Conservation (phyloP, 2,329 filamentous ascomycete genomes). For the Phialocephala subalpina region DNA sequence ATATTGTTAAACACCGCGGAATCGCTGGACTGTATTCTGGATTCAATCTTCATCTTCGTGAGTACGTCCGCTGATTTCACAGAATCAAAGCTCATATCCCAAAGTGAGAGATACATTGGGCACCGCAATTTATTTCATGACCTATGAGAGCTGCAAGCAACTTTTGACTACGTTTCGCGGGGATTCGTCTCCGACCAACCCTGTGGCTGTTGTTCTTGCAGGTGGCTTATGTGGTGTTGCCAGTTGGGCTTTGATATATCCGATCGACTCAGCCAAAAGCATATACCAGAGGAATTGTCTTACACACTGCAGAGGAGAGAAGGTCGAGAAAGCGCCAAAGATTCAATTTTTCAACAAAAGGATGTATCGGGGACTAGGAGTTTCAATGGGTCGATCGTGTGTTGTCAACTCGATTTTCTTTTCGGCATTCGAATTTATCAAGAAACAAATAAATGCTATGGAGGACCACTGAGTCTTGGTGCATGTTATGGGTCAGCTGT, state of each 20-base stretch:
- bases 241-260: conserved; percentile 72
- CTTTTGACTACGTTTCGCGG: conserved; percentile 77
- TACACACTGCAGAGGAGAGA: conserved; percentile 71
- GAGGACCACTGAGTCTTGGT: conserved; percentile 38
- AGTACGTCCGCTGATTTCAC: conserved; percentile 46
- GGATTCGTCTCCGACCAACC: conserved; percentile 77
- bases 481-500: conserved; percentile 15
- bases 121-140: conserved; percentile 87
- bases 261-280: conserved; percentile 84
- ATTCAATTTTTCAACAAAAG: conserved; percentile 80
- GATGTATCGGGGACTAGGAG: conserved; percentile 84
- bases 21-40: conserved; percentile 80
- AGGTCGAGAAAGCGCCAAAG: conserved; percentile 69
- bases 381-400: conserved; percentile 84
- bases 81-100: conserved; percentile 19
- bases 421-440: conserved; percentile 85
- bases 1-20: conserved; percentile 79
- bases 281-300: conserved; percentile 86
- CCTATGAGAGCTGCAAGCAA: conserved; percentile 88
- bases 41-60: conserved; percentile 79
- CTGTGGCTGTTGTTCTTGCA: conserved; percentile 79
- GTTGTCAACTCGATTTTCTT: conserved; percentile 91
- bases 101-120: conserved; percentile 83
- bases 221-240: conserved; percentile 85
- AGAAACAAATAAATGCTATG: conserved; percentile 60